Evolutionary conservation across 116 monocot genomes (phyloP).

Genomic region (Iris pallida): DNA sequence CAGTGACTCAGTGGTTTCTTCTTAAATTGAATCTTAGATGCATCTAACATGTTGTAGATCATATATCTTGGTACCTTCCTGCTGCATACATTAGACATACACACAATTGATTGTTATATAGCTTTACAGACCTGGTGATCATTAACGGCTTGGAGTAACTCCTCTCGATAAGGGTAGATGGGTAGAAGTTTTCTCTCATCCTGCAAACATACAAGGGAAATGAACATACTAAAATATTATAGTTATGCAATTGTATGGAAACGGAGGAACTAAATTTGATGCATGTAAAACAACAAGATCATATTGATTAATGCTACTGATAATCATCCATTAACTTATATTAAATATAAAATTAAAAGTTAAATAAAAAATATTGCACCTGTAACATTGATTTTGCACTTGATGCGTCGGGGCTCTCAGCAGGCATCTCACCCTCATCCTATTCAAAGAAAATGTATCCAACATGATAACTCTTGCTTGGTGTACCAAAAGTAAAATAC

Average conservation of each 20-base stretch:
- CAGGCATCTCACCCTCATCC: slow-evolving; percentile 50
- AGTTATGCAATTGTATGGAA: background rate
- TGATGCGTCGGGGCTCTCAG: slow-evolving; percentile 28
- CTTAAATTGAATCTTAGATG: too few relatives aligned
- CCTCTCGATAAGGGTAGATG: slow-evolving; percentile 79
- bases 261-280: too few relatives aligned
- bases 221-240: background rate
- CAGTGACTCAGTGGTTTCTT: too few relatives aligned
- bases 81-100: too few relatives aligned
- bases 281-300: too few relatives aligned
- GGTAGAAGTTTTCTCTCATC: slow-evolving; percentile 88
- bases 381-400: slow-evolving; percentile 47
- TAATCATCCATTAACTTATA: too few relatives aligned
- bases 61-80: too few relatives aligned
- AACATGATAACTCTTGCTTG: slow-evolving; percentile 11
- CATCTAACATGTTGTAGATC: too few relatives aligned
- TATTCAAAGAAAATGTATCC: slow-evolving; percentile 14
- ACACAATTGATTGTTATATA: background rate
- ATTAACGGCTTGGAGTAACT: slow-evolving; percentile 73
- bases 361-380: slow-evolving; percentile 17
- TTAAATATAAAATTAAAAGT: too few relatives aligned
- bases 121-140: slow-evolving; percentile 66
- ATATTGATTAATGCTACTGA: too few relatives aligned
- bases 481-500: background rate
- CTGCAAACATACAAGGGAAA: slow-evolving; percentile 26